Base-by-base conservation (phyloP, 345 rosid species). In the Hibiscus tridactylites region DNA sequence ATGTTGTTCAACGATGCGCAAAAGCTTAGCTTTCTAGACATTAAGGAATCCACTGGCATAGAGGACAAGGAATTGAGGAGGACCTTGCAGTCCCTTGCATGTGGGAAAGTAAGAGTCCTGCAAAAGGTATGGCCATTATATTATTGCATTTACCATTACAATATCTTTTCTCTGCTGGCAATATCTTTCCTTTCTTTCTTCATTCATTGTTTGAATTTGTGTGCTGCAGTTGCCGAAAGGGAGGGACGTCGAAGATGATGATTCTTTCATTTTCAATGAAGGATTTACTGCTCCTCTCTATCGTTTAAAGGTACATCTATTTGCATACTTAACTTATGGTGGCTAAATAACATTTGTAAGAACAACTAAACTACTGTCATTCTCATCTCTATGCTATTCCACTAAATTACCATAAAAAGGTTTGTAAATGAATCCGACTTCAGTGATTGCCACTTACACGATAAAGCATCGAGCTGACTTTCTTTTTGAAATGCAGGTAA, bases 1-100 rank as follows among this genome's bases (percentile, higher is more conserved):
- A 95, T 95, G 98, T 84, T 95, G 79, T 95, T 95, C 79, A 95
- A 92, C 72, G 97, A 95, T 82, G 97, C 96, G 66, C 85, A 87
- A 76, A 92, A 82, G 81, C 96, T 95, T 79, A 87, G 88, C 84
- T 88, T 92, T 74, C 92, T 88, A 88, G 97, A 95, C 78, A 87
- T 92, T 61, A 92, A 91, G 79, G 99, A 90, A 47, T 82, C 97
- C 71, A 95, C 98, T 5, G 84, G 96, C 73, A 89, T 95, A 68
- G 99, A 95, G 82, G 98, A 92, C 78, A 92, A 92, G 78, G 99
- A 95, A 77, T 83, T 95, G 80, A 86, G 92, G 64, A 86, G 98
- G 81, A 95, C 98, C 50, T 78, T 95, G 71, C 99, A 95, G 80
- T 95, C 99, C 35, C 97, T 95, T 79, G 99, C 98, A 12, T 92